These are phyloP conservation scores for Hexamita inflata DNA, from an alignment of 208 protist species.

Conservation along the genomic window DNA sequence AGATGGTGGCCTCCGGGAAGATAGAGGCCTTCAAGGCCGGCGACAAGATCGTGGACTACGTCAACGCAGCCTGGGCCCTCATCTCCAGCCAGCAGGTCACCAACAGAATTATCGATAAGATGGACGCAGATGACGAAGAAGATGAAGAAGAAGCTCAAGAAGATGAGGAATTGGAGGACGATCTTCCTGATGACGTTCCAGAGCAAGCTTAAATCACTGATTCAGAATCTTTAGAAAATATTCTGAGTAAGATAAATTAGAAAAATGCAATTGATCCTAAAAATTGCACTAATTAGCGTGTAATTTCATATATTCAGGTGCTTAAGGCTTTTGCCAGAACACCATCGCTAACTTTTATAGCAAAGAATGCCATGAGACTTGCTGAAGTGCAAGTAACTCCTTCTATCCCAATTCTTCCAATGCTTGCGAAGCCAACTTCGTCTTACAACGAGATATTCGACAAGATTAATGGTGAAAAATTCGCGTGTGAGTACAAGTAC, in stretches of 20 bases:
- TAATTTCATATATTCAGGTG: neutral
- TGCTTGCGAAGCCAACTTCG: conserved; percentile 91
- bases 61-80: conserved; percentile 41
- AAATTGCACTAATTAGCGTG: neutral
- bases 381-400: neutral
- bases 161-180: neutral
- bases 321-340: neutral
- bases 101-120: neutral
- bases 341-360: neutral
- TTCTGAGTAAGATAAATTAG: neutral
- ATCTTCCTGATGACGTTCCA: neutral
- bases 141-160: neutral
- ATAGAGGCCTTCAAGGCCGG: conserved; percentile 46
- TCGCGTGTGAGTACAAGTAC: conserved; percentile 99
- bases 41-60: conserved; percentile 56
- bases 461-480: too few species aligned
- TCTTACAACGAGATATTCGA: conserved; percentile 61
- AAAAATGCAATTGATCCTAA: neutral
- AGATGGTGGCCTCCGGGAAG: conserved; percentile 26
- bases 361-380: neutral
- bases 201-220: neutral
- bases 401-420: conserved; percentile 81
- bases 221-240: neutral
- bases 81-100: neutral
- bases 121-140: neutral